A percentile compares a stretch with the other conserved stretches of the same genome.
phyloP scores from a whole-genome alignment of 768 basidiomycete genomes.

The Leccinum variicolor region DNA sequence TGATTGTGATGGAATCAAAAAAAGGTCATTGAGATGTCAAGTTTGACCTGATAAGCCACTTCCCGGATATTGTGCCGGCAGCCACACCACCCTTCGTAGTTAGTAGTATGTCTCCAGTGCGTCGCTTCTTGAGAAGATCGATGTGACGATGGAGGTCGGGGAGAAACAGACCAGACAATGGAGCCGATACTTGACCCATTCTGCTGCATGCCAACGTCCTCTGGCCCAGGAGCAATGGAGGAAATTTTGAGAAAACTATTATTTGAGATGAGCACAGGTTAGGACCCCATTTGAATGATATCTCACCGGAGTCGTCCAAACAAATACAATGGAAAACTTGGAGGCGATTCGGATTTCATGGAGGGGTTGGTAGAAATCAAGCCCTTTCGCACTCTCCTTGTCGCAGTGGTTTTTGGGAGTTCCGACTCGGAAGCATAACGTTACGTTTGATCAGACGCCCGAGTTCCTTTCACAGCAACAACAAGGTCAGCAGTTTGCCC shows the following conservation, averaged over 20 bases:
- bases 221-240: background rate
- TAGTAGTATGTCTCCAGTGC: background rate
- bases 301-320: background rate
- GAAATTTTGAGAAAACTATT: too few species aligned
- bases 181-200: background rate
- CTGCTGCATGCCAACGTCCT: background rate
- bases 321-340: background rate
- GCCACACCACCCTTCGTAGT: background rate
- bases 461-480: background rate
- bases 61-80: too few species aligned
- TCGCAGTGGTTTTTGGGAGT: background rate
- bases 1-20: too few species aligned
- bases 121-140: background rate
- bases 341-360: background rate
- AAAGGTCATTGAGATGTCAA: background rate
- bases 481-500: background rate
- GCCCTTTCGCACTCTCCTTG: background rate
- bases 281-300: background rate
- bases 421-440: too few species aligned
- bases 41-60: background rate
- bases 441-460: background rate
- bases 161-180: background rate
- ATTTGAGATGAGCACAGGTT: background rate
- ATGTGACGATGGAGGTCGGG: slow-evolving; percentile 1
- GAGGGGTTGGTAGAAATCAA: background rate